Conservation (phyloP, 768 basidiomycete genomes). For the Tricholoma terreum region DNA sequence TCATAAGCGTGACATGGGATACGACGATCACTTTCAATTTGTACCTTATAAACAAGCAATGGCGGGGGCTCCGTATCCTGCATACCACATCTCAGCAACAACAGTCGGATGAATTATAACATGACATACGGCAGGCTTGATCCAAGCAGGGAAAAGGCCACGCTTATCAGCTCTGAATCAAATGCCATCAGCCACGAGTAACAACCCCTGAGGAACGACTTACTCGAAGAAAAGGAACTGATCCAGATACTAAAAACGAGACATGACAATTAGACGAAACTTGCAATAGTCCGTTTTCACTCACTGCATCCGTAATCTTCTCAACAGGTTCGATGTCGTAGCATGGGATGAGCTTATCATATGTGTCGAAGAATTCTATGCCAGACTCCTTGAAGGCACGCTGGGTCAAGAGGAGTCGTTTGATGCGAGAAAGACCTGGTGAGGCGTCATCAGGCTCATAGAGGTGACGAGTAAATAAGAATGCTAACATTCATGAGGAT, state of each 20-base stretch:
- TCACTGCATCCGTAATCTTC: slow-evolving; percentile 97
- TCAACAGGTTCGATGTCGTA: slow-evolving; percentile 99
- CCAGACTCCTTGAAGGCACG: slow-evolving; percentile 98
- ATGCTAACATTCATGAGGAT: slow-evolving; percentile 89
- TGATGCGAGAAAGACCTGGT: slow-evolving; percentile 91
- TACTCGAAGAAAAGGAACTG: slow-evolving; percentile 98
- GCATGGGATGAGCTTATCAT: slow-evolving; percentile 97
- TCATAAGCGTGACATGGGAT: background rate
- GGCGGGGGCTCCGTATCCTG: slow-evolving; percentile 94
- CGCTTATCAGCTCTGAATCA: slow-evolving; percentile 81
- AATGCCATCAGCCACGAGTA: slow-evolving; percentile 1
- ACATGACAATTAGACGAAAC: slow-evolving; percentile 12
- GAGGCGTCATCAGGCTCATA: background rate
- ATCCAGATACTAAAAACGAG: slow-evolving; percentile 70
- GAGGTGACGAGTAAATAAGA: slow-evolving; percentile 1
- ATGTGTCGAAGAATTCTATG: slow-evolving; percentile 96
- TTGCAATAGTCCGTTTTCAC: slow-evolving; percentile 22
- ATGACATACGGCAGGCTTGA: slow-evolving; percentile 77
- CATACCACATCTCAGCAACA: slow-evolving; percentile 6
- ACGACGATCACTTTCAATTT: background rate
- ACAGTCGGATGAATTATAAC: background rate
- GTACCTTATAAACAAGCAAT: slow-evolving; percentile 87
- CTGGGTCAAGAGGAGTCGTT: slow-evolving; percentile 93
- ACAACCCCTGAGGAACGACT: slow-evolving; percentile 12
- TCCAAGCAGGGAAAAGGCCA: slow-evolving; percentile 97